Conservation (phyloP, 768 basidiomycete genomes). For the Xanthoconium stramineum region DNA sequence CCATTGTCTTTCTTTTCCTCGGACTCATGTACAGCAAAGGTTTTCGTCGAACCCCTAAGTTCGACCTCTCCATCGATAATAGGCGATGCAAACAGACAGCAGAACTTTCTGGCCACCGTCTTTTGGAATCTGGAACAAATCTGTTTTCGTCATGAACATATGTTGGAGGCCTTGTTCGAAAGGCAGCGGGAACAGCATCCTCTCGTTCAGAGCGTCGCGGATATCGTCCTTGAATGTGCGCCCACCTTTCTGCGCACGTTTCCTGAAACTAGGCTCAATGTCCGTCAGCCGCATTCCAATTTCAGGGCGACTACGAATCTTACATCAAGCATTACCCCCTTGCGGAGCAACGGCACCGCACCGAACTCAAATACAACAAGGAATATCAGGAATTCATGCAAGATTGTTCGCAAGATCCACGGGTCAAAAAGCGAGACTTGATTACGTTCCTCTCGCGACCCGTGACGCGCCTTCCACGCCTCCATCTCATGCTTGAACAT, state of each 20-base stretch:
- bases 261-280: constrained; percentile 15
- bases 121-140: constrained; percentile 82
- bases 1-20: neutral
- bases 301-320: constrained; percentile 66
- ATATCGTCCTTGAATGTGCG: constrained; percentile 80
- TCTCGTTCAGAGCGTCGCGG: constrained; percentile 75
- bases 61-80: constrained; percentile 66
- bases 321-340: constrained; percentile 90
- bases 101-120: constrained; percentile 72
- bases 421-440: constrained; percentile 71
- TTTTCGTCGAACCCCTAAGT: constrained; percentile 69
- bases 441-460: constrained; percentile 83
- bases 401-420: constrained; percentile 57
- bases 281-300: constrained; percentile 36
- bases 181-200: constrained; percentile 86
- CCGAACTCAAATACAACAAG: constrained; percentile 67
- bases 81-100: constrained; percentile 43
- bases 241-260: constrained; percentile 6
- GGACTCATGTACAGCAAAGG: constrained; percentile 36
- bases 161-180: constrained; percentile 70
- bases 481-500: constrained; percentile 71
- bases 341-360: constrained; percentile 76
- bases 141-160: constrained; percentile 57
- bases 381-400: constrained; percentile 67
- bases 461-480: constrained; percentile 81